Evolutionary conservation across 2,329 filamentous ascomycete species (phyloP).

Genomic region (Apiospora sp.): DNA sequence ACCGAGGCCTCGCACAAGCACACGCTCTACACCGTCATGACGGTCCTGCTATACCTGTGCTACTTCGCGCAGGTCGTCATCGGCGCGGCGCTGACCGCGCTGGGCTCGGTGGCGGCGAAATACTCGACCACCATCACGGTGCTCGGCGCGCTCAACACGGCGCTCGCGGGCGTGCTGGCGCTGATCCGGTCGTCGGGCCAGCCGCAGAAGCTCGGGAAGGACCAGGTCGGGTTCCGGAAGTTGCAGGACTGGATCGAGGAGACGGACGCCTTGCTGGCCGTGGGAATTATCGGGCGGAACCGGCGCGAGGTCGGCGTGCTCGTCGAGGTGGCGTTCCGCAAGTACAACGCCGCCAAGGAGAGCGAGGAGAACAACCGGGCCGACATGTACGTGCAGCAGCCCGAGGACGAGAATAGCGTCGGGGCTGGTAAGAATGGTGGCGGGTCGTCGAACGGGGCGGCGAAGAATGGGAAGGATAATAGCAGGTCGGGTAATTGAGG

Average conservation of each 20-base stretch:
- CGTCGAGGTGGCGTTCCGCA: constrained; percentile 51
- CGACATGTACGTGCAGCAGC: constrained; percentile 46
- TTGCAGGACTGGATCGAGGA: constrained; percentile 64
- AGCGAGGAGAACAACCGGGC: constrained; percentile 51
- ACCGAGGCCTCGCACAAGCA: constrained; percentile 41
- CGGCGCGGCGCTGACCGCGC: constrained; percentile 54
- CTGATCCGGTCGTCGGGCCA: constrained; percentile 60
- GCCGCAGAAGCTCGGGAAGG: constrained; percentile 54
- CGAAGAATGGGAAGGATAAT: background rate
- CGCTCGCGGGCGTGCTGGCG: constrained; percentile 68
- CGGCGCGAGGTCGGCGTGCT: constrained; percentile 51
- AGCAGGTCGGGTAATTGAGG: background rate
- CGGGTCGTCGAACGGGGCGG: background rate
- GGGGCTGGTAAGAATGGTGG: background rate
- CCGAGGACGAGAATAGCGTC: constrained; percentile 10
- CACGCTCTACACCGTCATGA: constrained; percentile 45
- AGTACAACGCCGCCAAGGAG: constrained; percentile 52
- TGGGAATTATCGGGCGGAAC: constrained; percentile 51
- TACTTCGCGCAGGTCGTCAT: constrained; percentile 57
- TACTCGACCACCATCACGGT: constrained; percentile 62
- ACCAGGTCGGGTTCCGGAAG: constrained; percentile 54
- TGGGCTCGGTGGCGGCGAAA: constrained; percentile 54
- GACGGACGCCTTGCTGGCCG: constrained; percentile 53
- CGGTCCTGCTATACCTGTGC: constrained; percentile 49
- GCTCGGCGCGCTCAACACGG: constrained; percentile 68